Conservation (phyloP, 2,329 filamentous ascomycete species). For the Chlorencoelia australis region DNA sequence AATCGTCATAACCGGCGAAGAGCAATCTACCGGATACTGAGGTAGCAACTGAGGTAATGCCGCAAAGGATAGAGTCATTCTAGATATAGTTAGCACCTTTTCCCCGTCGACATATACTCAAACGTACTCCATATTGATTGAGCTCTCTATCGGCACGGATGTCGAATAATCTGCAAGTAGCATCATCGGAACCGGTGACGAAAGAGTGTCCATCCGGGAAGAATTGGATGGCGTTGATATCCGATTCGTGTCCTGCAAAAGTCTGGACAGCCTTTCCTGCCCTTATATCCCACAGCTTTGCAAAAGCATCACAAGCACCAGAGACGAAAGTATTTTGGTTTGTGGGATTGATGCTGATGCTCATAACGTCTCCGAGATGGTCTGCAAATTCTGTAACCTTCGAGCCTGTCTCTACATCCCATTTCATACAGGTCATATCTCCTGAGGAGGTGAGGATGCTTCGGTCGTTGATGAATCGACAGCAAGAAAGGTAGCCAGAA, state of each 20-base stretch:
- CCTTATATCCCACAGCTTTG: conserved; percentile 97
- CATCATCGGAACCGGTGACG: conserved; percentile 94
- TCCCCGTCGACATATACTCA: conserved; percentile 1
- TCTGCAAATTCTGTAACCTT: conserved; percentile 98
- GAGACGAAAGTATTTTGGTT: conserved; percentile 99
- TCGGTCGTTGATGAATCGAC: conserved; percentile 96
- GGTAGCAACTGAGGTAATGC: conserved; percentile 95
- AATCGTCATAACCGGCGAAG: conserved; percentile 97
- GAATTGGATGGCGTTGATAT: conserved; percentile 99
- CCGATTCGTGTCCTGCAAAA: conserved; percentile 94
- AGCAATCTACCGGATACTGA: conserved; percentile 91
- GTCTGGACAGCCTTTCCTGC: conserved; percentile 98
- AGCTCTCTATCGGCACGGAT: conserved; percentile 84
- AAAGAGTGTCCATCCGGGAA: conserved; percentile 99
- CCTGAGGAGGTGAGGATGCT: conserved; percentile 96
- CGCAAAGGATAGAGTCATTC: conserved; percentile 95
- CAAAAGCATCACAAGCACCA: conserved; percentile 97
- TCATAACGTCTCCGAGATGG: conserved; percentile 98
- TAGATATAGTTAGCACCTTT: conserved; percentile 31
- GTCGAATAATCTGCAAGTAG: conserved; percentile 93
- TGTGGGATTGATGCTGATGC: conserved; percentile 97
- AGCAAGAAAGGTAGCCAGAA: conserved; percentile 95
- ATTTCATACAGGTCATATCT: conserved; percentile 99
- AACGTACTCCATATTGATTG: conserved; percentile 57
- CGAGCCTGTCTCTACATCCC: conserved; percentile 96